Evolutionary conservation across 78 protist genomes (phyloP), one percentile per base, ranked within the genome.

Genomic region (Planoprotostelium fungivorum): DNA sequence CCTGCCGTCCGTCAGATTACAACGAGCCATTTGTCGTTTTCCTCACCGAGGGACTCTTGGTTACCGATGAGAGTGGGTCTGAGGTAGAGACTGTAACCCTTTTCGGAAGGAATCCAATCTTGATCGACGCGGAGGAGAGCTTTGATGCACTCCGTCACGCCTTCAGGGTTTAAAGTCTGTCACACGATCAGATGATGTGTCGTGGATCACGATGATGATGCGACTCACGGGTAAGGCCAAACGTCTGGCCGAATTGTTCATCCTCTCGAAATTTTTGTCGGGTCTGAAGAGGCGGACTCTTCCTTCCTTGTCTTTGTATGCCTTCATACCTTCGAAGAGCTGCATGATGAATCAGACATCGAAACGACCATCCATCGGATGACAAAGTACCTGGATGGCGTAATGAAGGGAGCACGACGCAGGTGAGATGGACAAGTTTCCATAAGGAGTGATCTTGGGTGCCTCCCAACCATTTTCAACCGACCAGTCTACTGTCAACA

Each of bases 261-360:
- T 34, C 34, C 99, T 93, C 0, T 86, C 85, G 95, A 96, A 96
- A 96, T 99, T 99, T 93, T 86, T 95, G 63, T 92, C 94, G 9
- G 99, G 99, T 73, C 99, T 91, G 92, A 97, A 98, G 34, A 97
- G 37, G 38, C 96, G 88, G 29, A 96, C 87, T 0, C 84, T 83
- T 84, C 92, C 97, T 28, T 93, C 83, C 36, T 1, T 37, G 34
- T 91, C 96, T 84, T 88, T 93, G 95, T 97, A 98, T 29, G 99
- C 99, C 95, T 98, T 98, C 97, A 98, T 89, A 39, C 99, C 99
- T 89, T 99, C 99, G 89, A 99, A 99, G 90, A 97, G 95, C 94
- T 95, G 95, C 9, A n/a, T n/a, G n/a, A n/a, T n/a, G n/a, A n/a
- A n/a, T n/a, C n/a, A n/a, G n/a, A n/a, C n/a, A n/a, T 1, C 1